A percentile compares a stretch with the other conserved stretches of the same genome.
Conservation (phyloP, 2,329 filamentous ascomycete species). For the Ophiostoma quercus region DNA sequence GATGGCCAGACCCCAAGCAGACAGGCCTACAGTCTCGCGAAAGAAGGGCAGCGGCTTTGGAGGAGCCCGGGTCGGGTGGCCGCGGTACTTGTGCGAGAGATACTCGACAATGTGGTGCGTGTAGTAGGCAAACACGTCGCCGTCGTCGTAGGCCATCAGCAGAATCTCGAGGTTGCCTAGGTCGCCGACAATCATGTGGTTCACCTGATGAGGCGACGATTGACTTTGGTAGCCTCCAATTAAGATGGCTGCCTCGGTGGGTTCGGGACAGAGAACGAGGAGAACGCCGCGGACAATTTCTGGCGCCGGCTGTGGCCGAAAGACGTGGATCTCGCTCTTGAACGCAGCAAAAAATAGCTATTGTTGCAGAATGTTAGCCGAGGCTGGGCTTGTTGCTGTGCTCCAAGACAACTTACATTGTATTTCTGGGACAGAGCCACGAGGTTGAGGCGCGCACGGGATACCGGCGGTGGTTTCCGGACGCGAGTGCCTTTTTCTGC, state of each 20-base stretch:
- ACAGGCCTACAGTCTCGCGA: constrained; percentile 66
- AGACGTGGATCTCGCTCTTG: constrained; percentile 53
- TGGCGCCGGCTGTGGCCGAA: constrained; percentile 44
- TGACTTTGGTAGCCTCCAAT: constrained; percentile 47
- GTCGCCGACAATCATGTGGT: constrained; percentile 63
- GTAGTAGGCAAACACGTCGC: constrained; percentile 68
- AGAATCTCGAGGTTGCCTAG: constrained; percentile 66
- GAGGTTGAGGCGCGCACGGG: constrained; percentile 46
- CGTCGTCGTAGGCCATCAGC: constrained; percentile 64
- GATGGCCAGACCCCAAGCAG: constrained; percentile 84
- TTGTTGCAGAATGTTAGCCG: not conserved
- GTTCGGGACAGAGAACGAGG: constrained; percentile 45
- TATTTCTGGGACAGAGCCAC: constrained; percentile 53
- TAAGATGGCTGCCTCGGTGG: constrained; percentile 36
- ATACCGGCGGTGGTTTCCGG: constrained; percentile 30
- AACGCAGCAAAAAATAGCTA: constrained; percentile 60
- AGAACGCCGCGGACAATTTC: constrained; percentile 49
- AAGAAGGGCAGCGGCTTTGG: constrained; percentile 51
- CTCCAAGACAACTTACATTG: constrained; percentile 41
- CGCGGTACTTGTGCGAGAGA: constrained; percentile 31
- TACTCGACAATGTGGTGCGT: constrained; percentile 48
- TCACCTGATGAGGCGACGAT: constrained; percentile 55
- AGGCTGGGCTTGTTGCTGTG: not conserved
- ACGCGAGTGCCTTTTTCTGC: too few relatives aligned
- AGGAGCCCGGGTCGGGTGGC: not conserved